Evolutionary conservation across 768 basidiomycete genomes (phyloP).

Genomic region (Boletus edulis): DNA sequence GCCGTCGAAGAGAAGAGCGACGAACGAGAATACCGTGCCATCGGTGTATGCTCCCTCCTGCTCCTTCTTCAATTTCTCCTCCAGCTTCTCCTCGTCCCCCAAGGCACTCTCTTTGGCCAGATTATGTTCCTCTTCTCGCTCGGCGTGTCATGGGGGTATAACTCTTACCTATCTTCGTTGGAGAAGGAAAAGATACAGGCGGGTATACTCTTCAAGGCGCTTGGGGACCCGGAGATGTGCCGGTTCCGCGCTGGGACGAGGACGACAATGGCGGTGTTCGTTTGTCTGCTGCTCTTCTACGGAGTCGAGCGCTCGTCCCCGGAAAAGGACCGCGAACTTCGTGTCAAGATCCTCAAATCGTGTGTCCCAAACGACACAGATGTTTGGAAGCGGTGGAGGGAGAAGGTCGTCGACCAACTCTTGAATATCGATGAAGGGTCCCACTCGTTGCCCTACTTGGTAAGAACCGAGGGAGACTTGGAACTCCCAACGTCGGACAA

Average conservation of each 20-base stretch:
- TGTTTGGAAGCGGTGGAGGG: neutral
- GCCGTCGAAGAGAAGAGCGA: too few relatives aligned
- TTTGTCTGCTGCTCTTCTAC: neutral
- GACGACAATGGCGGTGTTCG: conserved; percentile 9
- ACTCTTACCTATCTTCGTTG: conserved; percentile 32
- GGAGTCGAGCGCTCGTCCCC: neutral
- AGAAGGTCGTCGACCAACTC: neutral
- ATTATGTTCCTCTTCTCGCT: conserved; percentile 32
- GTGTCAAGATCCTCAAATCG: neutral
- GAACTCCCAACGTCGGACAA: neutral
- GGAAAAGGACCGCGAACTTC: neutral
- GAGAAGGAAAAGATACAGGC: conserved; percentile 22
- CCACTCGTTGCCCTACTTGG: neutral
- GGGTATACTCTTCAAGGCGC: conserved; percentile 9
- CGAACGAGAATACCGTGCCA: neutral
- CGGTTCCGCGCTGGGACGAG: conserved; percentile 12
- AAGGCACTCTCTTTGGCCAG: conserved; percentile 33
- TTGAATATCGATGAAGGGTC: neutral
- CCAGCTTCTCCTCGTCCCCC: conserved; percentile 33
- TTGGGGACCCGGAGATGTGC: conserved; percentile 3
- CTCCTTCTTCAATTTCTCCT: conserved; percentile 29
- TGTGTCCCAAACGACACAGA: neutral
- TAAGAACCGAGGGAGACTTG: neutral
- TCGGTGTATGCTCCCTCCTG: conserved; percentile 26
- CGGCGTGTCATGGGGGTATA: conserved; percentile 32